Percentiles rank a stretch among this genome's conserved stretches.
These are phyloP conservation scores for Ajuga reptans DNA, from an alignment of 305 asterid species.

Conservation along the genomic window DNA sequence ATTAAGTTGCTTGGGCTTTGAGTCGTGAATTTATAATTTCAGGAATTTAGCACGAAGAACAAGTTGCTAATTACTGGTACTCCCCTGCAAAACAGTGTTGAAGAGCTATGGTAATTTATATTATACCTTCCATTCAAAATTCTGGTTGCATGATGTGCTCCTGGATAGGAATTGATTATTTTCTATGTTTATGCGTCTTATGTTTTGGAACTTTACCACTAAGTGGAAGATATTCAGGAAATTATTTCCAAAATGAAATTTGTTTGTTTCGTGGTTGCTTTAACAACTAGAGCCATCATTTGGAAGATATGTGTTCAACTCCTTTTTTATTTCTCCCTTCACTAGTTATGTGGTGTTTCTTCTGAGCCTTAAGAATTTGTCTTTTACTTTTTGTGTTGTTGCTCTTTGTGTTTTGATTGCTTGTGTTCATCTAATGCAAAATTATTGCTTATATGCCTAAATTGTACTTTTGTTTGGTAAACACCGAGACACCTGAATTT, in stretches of 20 bases:
- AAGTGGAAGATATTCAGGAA: not conserved
- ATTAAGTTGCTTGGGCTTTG: slow-evolving; percentile 20
- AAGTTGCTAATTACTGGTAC: slow-evolving; percentile 97
- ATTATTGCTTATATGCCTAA: slow-evolving; percentile 2
- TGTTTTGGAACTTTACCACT: not conserved
- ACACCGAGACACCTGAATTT: not conserved
- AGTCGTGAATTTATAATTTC: slow-evolving; percentile 16
- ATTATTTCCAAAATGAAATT: not conserved
- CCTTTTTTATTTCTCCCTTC: not conserved
- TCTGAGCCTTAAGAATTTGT: not conserved
- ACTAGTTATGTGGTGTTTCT: not conserved
- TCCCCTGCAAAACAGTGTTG: slow-evolving; percentile 97
- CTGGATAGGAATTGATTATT: slow-evolving; percentile 9
- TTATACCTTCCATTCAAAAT: not conserved
- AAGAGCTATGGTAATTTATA: slow-evolving; percentile 83
- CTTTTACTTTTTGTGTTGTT: not conserved
- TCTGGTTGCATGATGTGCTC: not conserved
- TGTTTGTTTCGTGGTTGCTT: not conserved
- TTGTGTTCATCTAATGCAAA: not conserved
- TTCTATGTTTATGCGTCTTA: not conserved
- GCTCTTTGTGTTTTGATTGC: not conserved
- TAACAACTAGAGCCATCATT: not conserved
- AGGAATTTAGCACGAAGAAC: slow-evolving; percentile 98
- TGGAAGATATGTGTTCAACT: not conserved
- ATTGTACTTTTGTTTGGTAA: not conserved